phyloP scores from a whole-genome alignment of 306 rosid genomes.

The Prunus padus region DNA sequence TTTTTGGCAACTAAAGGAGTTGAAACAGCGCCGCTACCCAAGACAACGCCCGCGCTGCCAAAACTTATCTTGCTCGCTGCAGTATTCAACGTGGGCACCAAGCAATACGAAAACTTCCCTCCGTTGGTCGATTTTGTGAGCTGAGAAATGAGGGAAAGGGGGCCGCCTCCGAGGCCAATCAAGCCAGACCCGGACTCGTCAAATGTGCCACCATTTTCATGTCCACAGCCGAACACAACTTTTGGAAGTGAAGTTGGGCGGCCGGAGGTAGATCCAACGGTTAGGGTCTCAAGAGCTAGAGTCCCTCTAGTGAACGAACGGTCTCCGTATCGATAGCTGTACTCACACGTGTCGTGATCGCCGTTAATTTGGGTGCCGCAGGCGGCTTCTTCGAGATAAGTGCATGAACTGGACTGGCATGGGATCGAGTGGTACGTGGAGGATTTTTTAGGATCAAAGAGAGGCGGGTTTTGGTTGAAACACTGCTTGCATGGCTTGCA shows the following conservation, averaged over 20 bases:
- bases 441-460: constrained; percentile 45
- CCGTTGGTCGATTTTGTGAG: constrained; percentile 9
- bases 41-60: constrained; percentile 31
- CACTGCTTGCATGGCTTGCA: constrained; percentile 54
- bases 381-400: neutral
- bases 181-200: constrained; percentile 38
- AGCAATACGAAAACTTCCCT: constrained; percentile 53
- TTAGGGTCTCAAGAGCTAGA: constrained; percentile 44
- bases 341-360: constrained; percentile 14
- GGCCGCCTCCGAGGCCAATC: constrained; percentile 54
- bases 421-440: constrained; percentile 34
- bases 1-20: constrained; percentile 32
- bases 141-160: constrained; percentile 56
- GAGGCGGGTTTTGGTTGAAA: constrained; percentile 42
- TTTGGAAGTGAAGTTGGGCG: constrained; percentile 7
- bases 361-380: neutral
- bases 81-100: constrained; percentile 13
- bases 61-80: constrained; percentile 46
- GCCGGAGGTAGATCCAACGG: constrained; percentile 12
- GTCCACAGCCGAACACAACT: constrained; percentile 46
- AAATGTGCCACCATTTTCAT: constrained; percentile 40
- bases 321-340: constrained; percentile 42
- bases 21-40: constrained; percentile 21
- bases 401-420: constrained; percentile 30
- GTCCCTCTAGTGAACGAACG: constrained; percentile 38